Conservation (phyloP, 805 yeast genomes). For the Ogataea thermomethanolica region DNA sequence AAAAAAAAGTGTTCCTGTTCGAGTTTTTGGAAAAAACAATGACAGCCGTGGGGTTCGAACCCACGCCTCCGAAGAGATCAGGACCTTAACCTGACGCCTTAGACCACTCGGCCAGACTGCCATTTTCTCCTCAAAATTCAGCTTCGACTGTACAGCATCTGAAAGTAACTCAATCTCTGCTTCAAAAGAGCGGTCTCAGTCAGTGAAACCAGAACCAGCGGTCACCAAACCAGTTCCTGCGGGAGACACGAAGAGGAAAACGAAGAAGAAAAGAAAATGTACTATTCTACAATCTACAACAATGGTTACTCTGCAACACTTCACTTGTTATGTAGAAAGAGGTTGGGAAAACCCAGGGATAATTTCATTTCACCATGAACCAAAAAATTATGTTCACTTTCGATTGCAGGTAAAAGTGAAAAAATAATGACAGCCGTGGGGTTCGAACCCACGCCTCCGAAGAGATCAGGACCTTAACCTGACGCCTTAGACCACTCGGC, state of each 20-base stretch:
- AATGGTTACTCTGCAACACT: slow-evolving; percentile 3
- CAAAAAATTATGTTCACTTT: slow-evolving; percentile 2
- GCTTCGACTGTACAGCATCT: too few relatives aligned
- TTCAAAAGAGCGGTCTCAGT: slow-evolving; percentile 4
- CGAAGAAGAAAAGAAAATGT: slow-evolving; percentile 21
- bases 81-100: slow-evolving; percentile 51
- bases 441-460: slow-evolving; percentile 87
- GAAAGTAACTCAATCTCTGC: neutral
- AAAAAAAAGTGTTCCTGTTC: too few relatives aligned
- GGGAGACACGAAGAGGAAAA: slow-evolving; percentile 9
- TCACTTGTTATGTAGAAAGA: neutral
- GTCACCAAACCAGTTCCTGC: slow-evolving; percentile 1
- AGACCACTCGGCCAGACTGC: slow-evolving; percentile 46
- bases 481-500: slow-evolving; percentile 43
- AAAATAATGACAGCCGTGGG: slow-evolving; percentile 68
- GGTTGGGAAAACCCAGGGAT: neutral
- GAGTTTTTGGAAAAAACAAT: slow-evolving; percentile 35
- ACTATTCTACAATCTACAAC: slow-evolving; percentile 17
- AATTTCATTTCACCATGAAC: neutral
- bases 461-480: slow-evolving; percentile 66
- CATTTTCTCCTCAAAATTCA: slow-evolving; percentile 18
- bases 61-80: slow-evolving; percentile 84
- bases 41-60: slow-evolving; percentile 85
- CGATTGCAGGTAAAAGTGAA: neutral
- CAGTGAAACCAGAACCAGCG: slow-evolving; percentile 3